Conservation (phyloP, 352 stramenopile species). For the Globisporangium echinulatum region DNA sequence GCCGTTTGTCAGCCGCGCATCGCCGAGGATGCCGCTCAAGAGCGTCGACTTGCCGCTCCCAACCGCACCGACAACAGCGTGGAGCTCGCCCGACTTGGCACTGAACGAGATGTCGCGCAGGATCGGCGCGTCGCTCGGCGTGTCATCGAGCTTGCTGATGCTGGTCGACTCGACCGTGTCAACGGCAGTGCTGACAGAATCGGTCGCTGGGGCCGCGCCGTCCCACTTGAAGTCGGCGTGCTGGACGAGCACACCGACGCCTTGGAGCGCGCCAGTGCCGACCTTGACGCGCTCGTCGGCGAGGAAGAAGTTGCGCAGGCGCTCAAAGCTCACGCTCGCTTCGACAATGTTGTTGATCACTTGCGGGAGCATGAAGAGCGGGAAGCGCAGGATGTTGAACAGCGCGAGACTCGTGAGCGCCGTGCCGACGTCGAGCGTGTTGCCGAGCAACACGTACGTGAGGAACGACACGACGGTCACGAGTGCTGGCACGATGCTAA, state of each 20-base stretch:
- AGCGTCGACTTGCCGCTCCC: constrained; percentile 81
- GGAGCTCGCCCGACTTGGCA: constrained; percentile 70
- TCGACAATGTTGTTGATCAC: constrained; percentile 95
- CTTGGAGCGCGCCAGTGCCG: constrained; percentile 59
- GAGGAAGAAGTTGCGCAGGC: constrained; percentile 48
- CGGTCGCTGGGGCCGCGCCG: constrained; percentile 15
- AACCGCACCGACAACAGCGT: constrained; percentile 62
- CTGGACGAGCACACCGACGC: constrained; percentile 28
- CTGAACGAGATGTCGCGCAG: constrained; percentile 56
- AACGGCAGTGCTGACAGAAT: not conserved
- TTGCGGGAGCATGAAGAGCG: constrained; percentile 95
- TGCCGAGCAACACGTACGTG: constrained; percentile 45
- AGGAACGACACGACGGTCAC: constrained; percentile 45
- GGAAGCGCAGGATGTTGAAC: constrained; percentile 92
- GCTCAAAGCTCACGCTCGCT: constrained; percentile 64
- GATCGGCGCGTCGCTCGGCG: constrained; percentile 18
- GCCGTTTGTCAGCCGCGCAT: constrained; percentile 22
- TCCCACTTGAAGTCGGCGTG: constrained; percentile 65
- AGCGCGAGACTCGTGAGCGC: constrained; percentile 50
- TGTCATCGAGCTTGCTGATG: constrained; percentile 8
- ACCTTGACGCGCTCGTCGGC: constrained; percentile 66
- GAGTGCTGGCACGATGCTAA: constrained; percentile 41
- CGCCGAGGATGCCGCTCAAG: constrained; percentile 35
- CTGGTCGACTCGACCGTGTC: constrained; percentile 12
- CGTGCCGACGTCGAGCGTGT: constrained; percentile 49